Evolutionary conservation across 495 filamentous ascomycete genomes (phyloP), one percentile per base, ranked within the genome.

Genomic region (Penicillium maclennaniae): DNA sequence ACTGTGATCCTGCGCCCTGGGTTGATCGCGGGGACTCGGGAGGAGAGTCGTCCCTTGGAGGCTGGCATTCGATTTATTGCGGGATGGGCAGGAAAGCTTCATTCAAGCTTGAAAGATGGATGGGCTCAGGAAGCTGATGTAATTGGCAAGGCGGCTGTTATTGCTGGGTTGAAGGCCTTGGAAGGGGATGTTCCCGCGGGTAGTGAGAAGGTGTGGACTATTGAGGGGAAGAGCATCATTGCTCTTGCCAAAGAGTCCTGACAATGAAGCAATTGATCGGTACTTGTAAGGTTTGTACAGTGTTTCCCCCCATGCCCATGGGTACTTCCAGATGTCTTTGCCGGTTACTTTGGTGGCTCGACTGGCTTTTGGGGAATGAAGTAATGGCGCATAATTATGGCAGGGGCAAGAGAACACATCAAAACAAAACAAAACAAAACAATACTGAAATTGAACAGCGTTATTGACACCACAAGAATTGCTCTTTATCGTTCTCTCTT

Each of bases 1-100:
- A 84, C 81, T 9, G 81, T 92, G 27, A 84, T 96, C 34, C 43
- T 95, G 43, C 75, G 82, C 16, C 91, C 91, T 9, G 91, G 88
- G 0, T 43, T 90, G 53, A 85, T 96, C 57, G 56, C 87, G n/a
- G 91, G 89, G 10, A 62, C 77, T 9, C 75, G 91, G 37, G 78
- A 86, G 53, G 79, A 82, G 48, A 70, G 70, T 38, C 75, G 87
- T 44, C 58, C 71, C 7, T 74, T 82, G 46, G 71, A 78, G 38
- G 66, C 80, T 9, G 25, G 80, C 4, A 26, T 66, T 39, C 71
- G 74, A 45, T 68, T 62, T 38, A 7, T 87, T 26, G 80, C 83
- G 3, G 68, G 63, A 10, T 71, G 74, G 47, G 48, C 74, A 53
- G 80, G 82, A 5, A 72, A 69, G 54, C 8, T 92, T 7, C 79